Evolutionary conservation across 176 grass and related monocot genomes (phyloP), one percentile per base, ranked within the genome.

Genomic region (Microstegium vimineum): DNA sequence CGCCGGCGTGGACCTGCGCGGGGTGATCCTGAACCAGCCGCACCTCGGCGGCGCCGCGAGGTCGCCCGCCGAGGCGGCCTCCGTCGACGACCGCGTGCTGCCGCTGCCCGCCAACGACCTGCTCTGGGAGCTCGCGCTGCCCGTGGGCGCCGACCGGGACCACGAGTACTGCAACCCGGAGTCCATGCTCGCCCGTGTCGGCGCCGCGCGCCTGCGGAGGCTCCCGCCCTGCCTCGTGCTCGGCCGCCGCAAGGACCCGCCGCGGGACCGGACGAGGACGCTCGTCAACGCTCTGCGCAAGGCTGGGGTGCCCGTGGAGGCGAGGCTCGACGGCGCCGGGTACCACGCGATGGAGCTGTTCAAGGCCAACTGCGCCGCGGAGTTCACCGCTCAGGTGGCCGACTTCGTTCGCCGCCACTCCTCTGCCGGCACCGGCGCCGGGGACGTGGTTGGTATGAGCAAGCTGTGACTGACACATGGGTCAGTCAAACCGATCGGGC

Each of bases 81-180:
- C 89, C 4, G 77, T 87, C 54, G 49, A 91, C 64, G 95, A 93
- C 84, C 90, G 81, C 78, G 75, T 94, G 37, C 27, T 98, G 49
- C 86, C 95, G 73, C 90, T 98, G 10, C 61, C 86, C 4, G 90
- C 63, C 3, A 94, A 93, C 71, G 92, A 98, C 79, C 81, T 94
- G 62, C 86, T 98, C 74, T 98, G 92, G 95, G 92, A 98, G 69
- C 86, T 98, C n/a, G 74, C 92, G 18, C 85, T 94, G 82, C 92
- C 95, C 36, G 7, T 83, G 16, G 92, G 90, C 62, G 47, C 84
- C 4, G 84, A 93, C 77, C 81, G 95, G 20, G 92, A 93, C 86
- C 95, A 98, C 80, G 88, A 93, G 82, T 98, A 88, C 80, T 94
- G 78, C 78, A 93, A 98, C 80, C 78, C 87, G 61, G 74, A 74